phyloP scores from a whole-genome alignment of 352 stramenopile genomes.

The Globisporangium heterothallicum region DNA sequence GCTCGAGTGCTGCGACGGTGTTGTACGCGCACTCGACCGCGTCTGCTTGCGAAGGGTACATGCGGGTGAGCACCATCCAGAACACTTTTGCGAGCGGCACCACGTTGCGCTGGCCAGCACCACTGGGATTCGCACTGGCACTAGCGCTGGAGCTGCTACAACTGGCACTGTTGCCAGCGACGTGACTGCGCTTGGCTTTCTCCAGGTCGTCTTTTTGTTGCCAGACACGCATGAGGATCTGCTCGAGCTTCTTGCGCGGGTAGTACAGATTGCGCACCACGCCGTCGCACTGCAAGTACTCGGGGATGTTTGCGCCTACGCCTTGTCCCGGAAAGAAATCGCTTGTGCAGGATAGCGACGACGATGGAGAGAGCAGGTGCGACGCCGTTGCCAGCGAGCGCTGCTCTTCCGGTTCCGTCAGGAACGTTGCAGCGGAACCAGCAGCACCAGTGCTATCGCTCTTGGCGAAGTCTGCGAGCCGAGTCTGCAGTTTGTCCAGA shows the following conservation, averaged over 20 bases:
- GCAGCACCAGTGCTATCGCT: constrained; percentile 6
- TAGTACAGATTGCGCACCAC: constrained; percentile 59
- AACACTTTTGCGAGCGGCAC: constrained; percentile 31
- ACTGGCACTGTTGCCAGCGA: background rate
- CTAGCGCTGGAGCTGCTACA: background rate
- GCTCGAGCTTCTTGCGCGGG: constrained; percentile 34
- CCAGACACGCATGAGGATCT: constrained; percentile 52
- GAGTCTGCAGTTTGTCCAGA: constrained; percentile 19
- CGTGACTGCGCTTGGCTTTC: constrained; percentile 26
- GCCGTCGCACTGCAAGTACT: constrained; percentile 54
- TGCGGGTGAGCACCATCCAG: constrained; percentile 30
- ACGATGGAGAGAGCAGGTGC: constrained; percentile 1
- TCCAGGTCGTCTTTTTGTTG: constrained; percentile 53
- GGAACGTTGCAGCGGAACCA: constrained; percentile 19
- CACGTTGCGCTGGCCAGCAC: background rate
- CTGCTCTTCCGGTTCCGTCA: constrained; percentile 46
- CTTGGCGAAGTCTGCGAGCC: constrained; percentile 2
- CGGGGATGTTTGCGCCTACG: constrained; percentile 26
- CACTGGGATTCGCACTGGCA: background rate
- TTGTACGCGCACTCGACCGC: constrained; percentile 65
- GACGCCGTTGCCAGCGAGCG: constrained; percentile 6
- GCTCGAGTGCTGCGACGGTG: constrained; percentile 34
- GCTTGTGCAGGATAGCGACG: too few relatives aligned
- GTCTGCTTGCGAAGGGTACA: constrained; percentile 23
- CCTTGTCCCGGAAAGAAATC: constrained; percentile 42